These are phyloP conservation scores for Ogataea sp. DNA, from an alignment of 805 yeast genomes.

Conservation along the genomic window DNA sequence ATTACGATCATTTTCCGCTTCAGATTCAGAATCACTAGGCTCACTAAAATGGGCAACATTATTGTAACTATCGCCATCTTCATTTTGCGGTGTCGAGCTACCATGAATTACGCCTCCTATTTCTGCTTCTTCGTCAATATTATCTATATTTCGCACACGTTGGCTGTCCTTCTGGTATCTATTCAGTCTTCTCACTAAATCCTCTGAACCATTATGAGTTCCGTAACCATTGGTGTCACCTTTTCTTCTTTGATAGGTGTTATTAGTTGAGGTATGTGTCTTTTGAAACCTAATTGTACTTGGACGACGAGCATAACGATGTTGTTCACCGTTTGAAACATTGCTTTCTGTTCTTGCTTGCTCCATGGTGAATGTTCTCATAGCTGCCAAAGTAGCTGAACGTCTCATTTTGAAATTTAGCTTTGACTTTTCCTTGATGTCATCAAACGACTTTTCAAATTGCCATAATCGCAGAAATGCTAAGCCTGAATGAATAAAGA, in stretches of 20 bases:
- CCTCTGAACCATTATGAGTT: constrained; percentile 26
- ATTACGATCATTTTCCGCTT: too few species aligned
- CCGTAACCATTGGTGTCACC: constrained; percentile 7
- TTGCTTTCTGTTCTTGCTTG: constrained; percentile 7
- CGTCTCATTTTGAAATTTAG: constrained; percentile 76
- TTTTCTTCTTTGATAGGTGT: neutral
- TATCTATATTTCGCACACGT: constrained; percentile 5
- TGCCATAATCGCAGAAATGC: constrained; percentile 76
- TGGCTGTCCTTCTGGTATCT: constrained; percentile 8
- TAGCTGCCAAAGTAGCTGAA: constrained; percentile 60
- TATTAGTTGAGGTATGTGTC: neutral
- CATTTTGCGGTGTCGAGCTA: constrained; percentile 4
- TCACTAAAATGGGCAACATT: constrained; percentile 29
- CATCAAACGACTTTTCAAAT: constrained; percentile 83
- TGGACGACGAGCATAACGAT: neutral
- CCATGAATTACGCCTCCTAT: constrained; percentile 5
- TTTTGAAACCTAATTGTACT: neutral
- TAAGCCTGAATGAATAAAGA: constrained; percentile 74
- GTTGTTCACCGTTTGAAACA: neutral
- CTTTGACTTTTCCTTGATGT: constrained; percentile 72
- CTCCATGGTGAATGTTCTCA: constrained; percentile 22
- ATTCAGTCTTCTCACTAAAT: constrained; percentile 14
- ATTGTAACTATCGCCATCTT: constrained; percentile 6
- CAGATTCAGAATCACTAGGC: constrained; percentile 35
- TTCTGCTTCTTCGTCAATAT: constrained; percentile 12